Evolutionary conservation across 352 stramenopile genomes (phyloP), one percentile per base, ranked within the genome.

Genomic region (Phytopythium sindhum): DNA sequence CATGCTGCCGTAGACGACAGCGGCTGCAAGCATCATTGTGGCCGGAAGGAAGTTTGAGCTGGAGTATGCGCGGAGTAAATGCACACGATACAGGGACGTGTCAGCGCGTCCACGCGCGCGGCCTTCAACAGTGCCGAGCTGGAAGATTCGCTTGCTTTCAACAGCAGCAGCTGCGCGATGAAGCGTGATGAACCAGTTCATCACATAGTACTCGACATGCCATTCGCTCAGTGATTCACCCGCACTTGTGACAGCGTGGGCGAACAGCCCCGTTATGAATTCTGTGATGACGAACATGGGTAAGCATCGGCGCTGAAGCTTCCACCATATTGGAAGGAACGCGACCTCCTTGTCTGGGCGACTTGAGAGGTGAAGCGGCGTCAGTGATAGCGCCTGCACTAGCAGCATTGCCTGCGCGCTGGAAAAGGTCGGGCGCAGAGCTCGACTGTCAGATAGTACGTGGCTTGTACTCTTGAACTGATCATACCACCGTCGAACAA

Each of bases 61-160:
- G 24, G 7, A n/a, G 21, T 37, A 55, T 2, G 48, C 24, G 4
- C 28, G 14, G 12, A 55, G 28, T 2, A 55, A 9, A 6, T 26
- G 48, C 17, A 37, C 28, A 15, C 1, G 28, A 14, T 55, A 55
- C 48, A 26, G 48, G 11, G 48, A 35, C 6, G 24, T 55, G 24
- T 55, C 17, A 11, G 37, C 48, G 14, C 48, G 48, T 2, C 24
- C 48, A 4, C 24, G 24, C 8, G 24, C 28, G 15, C 48, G 21
- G 7, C 48, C 48, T 37, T 55, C 48, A n/a, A 37, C 48, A 7
- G 48, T 55, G 15, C 48, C 21, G 31, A 48, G 33, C 54, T 60
- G 33, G 23, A 45, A 33, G 33, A 48, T 33, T 14, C 14, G 54
- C 54, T 60, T 60, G 23, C 39, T 44, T 33, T 60, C 31, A 12